Evolutionary conservation across 495 filamentous ascomycete species (phyloP).

Genomic region (Neurospora africana): DNA sequence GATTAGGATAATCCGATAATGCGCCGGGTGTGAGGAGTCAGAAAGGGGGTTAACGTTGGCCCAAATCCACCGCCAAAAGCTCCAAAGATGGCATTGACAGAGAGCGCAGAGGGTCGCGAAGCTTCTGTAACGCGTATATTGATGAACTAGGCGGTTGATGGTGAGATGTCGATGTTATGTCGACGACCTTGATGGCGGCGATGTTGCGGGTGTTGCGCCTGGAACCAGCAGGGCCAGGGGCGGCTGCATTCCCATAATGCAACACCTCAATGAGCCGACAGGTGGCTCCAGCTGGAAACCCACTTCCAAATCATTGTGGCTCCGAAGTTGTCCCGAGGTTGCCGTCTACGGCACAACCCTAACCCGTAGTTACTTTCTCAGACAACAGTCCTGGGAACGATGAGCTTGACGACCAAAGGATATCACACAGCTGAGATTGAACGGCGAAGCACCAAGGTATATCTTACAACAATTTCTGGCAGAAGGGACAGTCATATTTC

Average conservation of each 20-base stretch:
- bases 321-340: not conserved
- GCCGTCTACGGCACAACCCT: not conserved
- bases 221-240: not conserved
- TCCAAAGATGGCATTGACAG: slow-evolving; percentile 1
- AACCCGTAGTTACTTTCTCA: not conserved
- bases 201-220: slow-evolving; percentile 4
- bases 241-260: not conserved
- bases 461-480: not conserved
- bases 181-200: not conserved
- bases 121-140: slow-evolving; percentile 11
- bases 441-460: not conserved
- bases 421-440: not conserved
- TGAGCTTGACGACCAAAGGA: not conserved
- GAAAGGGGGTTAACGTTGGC: slow-evolving; percentile 2
- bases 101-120: not conserved
- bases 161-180: slow-evolving; percentile 12
- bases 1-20: slow-evolving; percentile 8
- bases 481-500: not conserved
- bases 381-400: not conserved
- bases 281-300: not conserved
- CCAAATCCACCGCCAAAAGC: slow-evolving; percentile 7
- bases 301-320: not conserved
- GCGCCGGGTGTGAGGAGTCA: slow-evolving; percentile 8
- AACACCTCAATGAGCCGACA: not conserved
- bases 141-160: slow-evolving; percentile 11